A percentile compares a stretch with the other conserved stretches of the same genome.
Evolutionary conservation across 2,329 filamentous ascomycete species (phyloP).

Genomic region (Hirsutella thompsonii): DNA sequence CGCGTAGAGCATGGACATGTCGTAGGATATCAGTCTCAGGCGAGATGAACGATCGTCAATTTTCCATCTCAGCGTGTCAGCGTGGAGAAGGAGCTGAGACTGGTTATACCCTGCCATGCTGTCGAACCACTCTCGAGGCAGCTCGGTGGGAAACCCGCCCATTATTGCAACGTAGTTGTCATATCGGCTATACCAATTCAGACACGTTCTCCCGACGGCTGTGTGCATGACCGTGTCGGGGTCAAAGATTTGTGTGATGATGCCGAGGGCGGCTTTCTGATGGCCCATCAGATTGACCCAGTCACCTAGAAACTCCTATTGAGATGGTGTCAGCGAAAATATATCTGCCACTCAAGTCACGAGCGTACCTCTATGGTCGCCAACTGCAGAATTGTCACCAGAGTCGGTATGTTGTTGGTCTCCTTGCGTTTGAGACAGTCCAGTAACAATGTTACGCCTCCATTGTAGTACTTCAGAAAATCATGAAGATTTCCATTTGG

Average conservation of each 20-base stretch:
- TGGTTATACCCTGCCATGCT: slow-evolving; percentile 50
- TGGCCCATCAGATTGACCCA: slow-evolving; percentile 91
- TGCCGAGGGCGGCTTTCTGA: slow-evolving; percentile 75
- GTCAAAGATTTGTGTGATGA: slow-evolving; percentile 66
- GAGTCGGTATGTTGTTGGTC: slow-evolving; percentile 57
- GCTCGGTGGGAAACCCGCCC: slow-evolving; percentile 60
- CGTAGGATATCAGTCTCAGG: slow-evolving; percentile 61
- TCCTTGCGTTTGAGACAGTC: slow-evolving; percentile 58
- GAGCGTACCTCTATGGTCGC: slow-evolving; percentile 76
- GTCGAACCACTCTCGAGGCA: slow-evolving; percentile 70
- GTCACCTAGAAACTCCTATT: slow-evolving; percentile 83
- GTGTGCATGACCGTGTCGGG: slow-evolving; percentile 63
- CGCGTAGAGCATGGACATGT: slow-evolving; percentile 69
- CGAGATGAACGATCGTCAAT: slow-evolving; percentile 54
- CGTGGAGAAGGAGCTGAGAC: slow-evolving; percentile 43
- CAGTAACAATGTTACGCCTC: slow-evolving; percentile 66
- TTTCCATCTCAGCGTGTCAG: slow-evolving; percentile 50
- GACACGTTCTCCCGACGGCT: slow-evolving; percentile 56
- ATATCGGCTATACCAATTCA: slow-evolving; percentile 85
- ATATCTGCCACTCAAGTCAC: background rate
- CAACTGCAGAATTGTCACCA: slow-evolving; percentile 81
- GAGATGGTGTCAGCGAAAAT: background rate
- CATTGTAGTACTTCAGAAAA: slow-evolving; percentile 85
- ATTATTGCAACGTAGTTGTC: slow-evolving; percentile 77
- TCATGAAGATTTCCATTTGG: slow-evolving; percentile 62